Evolutionary conservation across 2,329 filamentous ascomycete species (phyloP).

Genomic region (Diaporthe caulivora): DNA sequence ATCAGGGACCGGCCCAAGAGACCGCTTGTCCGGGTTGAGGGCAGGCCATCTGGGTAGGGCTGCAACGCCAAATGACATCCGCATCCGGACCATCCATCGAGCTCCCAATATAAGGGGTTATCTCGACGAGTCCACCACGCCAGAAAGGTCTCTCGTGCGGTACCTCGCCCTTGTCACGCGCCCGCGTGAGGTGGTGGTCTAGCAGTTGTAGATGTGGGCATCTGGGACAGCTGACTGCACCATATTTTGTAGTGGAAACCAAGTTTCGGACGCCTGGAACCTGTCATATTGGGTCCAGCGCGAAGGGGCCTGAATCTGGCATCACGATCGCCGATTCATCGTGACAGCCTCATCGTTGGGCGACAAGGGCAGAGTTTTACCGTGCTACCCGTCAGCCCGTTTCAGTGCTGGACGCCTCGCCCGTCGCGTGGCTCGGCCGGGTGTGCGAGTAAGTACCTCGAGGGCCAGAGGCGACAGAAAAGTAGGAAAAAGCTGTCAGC

Average conservation of each 20-base stretch:
- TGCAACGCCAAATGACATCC: slow-evolving; percentile 20
- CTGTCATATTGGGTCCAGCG: slow-evolving; percentile 11
- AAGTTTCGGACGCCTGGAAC: neutral
- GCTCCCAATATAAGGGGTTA: neutral
- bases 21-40: neutral
- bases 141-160: too few species aligned
- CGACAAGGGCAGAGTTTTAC: slow-evolving; percentile 28
- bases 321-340: slow-evolving; percentile 19
- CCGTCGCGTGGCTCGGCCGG: slow-evolving; percentile 31
- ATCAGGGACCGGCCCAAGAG: slow-evolving; percentile 24
- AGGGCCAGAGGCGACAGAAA: slow-evolving; percentile 20
- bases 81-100: neutral
- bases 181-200: neutral
- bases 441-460: slow-evolving; percentile 16
- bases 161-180: neutral
- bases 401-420: slow-evolving; percentile 25
- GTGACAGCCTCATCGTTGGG: slow-evolving; percentile 15
- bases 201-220: neutral
- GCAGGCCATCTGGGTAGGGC: slow-evolving; percentile 25
- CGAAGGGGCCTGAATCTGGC: slow-evolving; percentile 14
- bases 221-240: neutral
- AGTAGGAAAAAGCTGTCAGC: slow-evolving; percentile 37
- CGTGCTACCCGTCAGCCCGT: slow-evolving; percentile 27
- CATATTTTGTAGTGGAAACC: neutral
- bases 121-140: neutral